phyloP scores from a whole-genome alignment of 2,329 filamentous ascomycete species.

The Amesomyces nigricolor region DNA sequence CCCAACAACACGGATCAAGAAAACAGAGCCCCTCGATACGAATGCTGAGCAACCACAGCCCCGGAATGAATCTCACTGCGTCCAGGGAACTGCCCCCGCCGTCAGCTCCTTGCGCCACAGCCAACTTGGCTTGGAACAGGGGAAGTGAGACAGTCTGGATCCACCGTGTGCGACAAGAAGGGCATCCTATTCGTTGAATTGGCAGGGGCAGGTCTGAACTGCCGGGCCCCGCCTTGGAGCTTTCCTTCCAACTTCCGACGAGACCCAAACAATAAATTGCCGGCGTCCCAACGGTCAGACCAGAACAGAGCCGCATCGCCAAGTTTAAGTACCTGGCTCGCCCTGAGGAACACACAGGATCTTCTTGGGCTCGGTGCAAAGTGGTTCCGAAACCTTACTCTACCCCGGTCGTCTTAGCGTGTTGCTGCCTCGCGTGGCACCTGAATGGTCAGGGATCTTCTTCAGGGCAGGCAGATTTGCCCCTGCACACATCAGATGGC shows the following conservation, averaged over 20 bases:
- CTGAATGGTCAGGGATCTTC: background rate
- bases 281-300: too few species aligned
- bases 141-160: background rate
- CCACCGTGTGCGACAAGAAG: constrained; percentile 6
- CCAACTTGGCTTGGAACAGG: background rate
- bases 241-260: background rate
- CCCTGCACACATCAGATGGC: constrained; percentile 1
- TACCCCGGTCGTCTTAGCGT: background rate
- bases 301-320: too few species aligned
- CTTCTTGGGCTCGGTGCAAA: too few species aligned
- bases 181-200: constrained; percentile 2
- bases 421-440: constrained; percentile 14
- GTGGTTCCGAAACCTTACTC: too few species aligned
- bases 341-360: too few species aligned
- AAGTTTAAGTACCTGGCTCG: too few species aligned
- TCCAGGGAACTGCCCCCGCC: constrained; percentile 5
- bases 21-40: constrained; percentile 12
- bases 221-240: background rate
- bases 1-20: constrained; percentile 11
- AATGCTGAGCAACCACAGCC: constrained; percentile 10
- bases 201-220: constrained; percentile 8
- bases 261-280: background rate
- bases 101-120: constrained; percentile 4
- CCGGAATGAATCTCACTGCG: constrained; percentile 3
- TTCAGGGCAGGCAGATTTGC: background rate